phyloP scores from a whole-genome alignment of 495 filamentous ascomycete genomes.

The Trichodelitschia bisporula region DNA sequence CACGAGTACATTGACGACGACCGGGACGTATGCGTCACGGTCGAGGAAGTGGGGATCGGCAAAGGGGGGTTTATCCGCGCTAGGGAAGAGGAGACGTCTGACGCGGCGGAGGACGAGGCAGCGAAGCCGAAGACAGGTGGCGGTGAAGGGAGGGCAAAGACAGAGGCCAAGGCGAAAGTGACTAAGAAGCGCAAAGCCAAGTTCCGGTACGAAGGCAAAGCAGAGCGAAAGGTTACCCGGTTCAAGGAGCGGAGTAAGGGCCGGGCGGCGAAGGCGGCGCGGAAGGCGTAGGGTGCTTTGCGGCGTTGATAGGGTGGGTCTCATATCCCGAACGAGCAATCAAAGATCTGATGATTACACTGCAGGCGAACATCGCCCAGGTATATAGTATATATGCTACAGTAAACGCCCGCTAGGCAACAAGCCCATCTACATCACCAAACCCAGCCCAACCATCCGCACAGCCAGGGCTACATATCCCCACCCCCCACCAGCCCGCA shows the following conservation, averaged over 20 bases:
- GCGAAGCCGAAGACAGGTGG: constrained; percentile 11
- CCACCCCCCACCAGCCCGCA: no score
- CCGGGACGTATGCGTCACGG: constrained; percentile 75
- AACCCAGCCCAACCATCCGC: no score
- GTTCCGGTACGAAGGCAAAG: constrained; percentile 78
- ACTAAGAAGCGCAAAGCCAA: constrained; percentile 63
- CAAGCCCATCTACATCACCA: no score
- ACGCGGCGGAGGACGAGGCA: constrained; percentile 12
- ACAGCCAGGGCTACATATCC: no score
- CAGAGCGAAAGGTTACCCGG: constrained; percentile 40
- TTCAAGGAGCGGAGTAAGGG: constrained; percentile 43
- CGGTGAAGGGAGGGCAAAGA: constrained; percentile 19
- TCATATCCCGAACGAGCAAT: not conserved
- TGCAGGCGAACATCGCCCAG: no score
- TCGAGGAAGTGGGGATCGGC: constrained; percentile 70
- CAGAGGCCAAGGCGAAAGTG: constrained; percentile 23
- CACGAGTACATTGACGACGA: constrained; percentile 95
- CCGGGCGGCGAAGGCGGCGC: constrained; percentile 8
- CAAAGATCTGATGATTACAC: no score
- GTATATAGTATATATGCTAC: no score
- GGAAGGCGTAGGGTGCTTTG: not conserved
- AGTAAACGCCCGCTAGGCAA: no score
- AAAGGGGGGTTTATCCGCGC: constrained; percentile 32
- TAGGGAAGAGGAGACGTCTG: constrained; percentile 2
- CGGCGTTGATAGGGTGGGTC: not conserved